Conservation (phyloP, 495 filamentous ascomycete genomes). For the Aspergillus ostianus region DNA sequence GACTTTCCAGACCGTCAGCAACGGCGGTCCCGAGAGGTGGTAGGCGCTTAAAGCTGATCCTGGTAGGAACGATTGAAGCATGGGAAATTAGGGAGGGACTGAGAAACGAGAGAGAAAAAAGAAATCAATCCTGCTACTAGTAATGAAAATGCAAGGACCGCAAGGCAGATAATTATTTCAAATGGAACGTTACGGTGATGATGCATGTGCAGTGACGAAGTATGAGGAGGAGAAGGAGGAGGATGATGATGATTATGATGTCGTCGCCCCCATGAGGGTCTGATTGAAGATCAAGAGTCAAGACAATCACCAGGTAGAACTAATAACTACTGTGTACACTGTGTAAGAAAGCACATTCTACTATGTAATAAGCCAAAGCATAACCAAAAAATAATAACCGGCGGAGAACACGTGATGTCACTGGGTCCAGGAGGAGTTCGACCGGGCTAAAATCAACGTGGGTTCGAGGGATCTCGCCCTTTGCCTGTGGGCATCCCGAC, state of each 20-base stretch:
- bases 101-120: background rate
- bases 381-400: background rate
- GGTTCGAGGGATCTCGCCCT: background rate
- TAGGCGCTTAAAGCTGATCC: constrained; percentile 12
- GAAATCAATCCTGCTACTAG: background rate
- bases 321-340: too few relatives aligned
- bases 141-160: background rate
- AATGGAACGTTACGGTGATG: background rate
- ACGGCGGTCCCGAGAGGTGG: constrained; percentile 2
- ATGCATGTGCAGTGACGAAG: background rate
- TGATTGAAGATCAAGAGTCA: too few relatives aligned
- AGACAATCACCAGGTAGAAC: too few relatives aligned
- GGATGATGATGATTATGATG: background rate
- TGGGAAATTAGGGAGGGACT: background rate
- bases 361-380: too few relatives aligned
- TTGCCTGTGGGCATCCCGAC: background rate
- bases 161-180: background rate
- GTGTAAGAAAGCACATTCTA: too few relatives aligned
- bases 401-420: constrained; percentile 13
- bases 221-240: too few relatives aligned
- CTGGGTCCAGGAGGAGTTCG: constrained; percentile 2
- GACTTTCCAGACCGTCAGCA: constrained; percentile 9
- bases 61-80: background rate
- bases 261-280: background rate
- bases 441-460: background rate